phyloP scores from a whole-genome alignment of 305 asterid species.

The Fraxinus xanthoxyloides region DNA sequence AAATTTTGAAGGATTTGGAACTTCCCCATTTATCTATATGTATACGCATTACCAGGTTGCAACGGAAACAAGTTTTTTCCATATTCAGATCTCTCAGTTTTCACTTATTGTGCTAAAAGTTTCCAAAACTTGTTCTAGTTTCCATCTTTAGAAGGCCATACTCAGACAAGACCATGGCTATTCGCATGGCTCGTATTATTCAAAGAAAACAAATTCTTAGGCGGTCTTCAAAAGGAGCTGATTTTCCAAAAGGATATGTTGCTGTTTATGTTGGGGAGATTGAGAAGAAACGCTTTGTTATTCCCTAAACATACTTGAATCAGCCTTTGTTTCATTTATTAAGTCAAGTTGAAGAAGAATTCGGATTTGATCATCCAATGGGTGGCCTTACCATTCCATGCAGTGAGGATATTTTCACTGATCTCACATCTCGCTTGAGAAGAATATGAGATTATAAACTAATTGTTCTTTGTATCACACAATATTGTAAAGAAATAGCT shows the following conservation, averaged over 20 bases:
- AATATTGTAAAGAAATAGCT: not conserved
- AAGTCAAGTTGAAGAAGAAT: not conserved
- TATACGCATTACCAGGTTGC: too few relatives aligned
- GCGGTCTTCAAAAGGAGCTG: not conserved
- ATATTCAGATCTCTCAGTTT: not conserved
- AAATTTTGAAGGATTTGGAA: too few relatives aligned
- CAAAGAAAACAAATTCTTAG: not conserved
- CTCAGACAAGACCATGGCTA: not conserved
- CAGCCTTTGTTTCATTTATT: constrained; percentile 6
- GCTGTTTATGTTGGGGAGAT: constrained; percentile 26
- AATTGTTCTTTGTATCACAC: not conserved
- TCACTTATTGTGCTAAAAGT: not conserved
- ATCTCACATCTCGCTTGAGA: not conserved
- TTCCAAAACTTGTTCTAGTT: not conserved
- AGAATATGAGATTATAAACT: not conserved
- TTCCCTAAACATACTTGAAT: constrained; percentile 13
- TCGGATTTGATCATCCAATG: not conserved
- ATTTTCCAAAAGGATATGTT: constrained; percentile 29
- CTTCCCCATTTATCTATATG: too few relatives aligned
- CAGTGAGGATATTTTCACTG: not conserved
- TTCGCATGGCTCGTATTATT: not conserved
- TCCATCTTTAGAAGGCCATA: not conserved
- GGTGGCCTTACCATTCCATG: not conserved
- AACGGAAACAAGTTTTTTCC: not conserved
- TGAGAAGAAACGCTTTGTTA: constrained; percentile 16